phyloP scores from a whole-genome alignment of 768 basidiomycete genomes.

The Auricularia heimuer region DNA sequence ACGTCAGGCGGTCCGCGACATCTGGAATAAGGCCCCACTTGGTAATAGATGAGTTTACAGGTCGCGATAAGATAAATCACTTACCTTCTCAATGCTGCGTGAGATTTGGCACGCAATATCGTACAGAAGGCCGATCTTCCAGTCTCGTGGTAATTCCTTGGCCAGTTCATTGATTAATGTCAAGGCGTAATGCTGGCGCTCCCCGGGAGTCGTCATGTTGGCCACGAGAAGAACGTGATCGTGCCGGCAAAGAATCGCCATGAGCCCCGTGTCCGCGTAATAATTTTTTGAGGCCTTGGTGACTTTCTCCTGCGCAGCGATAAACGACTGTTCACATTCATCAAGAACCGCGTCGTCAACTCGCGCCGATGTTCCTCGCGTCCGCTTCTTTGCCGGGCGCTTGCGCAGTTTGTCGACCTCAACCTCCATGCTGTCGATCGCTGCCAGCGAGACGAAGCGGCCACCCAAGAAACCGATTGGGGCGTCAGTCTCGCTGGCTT shows the following conservation, averaged over 20 bases:
- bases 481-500: background rate
- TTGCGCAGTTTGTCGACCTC: background rate
- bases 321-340: conserved; percentile 7
- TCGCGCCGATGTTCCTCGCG: background rate
- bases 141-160: conserved; percentile 9
- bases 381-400: background rate
- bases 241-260: conserved; percentile 7
- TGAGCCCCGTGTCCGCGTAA: conserved; percentile 8
- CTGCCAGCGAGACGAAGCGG: background rate
- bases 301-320: conserved; percentile 7
- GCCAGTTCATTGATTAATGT: background rate
- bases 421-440: background rate
- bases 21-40: conserved; percentile 6
- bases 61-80: background rate
- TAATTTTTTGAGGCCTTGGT: conserved; percentile 4
- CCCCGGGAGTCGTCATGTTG: conserved; percentile 8
- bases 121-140: conserved; percentile 26
- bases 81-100: conserved; percentile 11
- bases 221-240: conserved; percentile 6
- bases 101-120: conserved; percentile 28
- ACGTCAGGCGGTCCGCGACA: conserved; percentile 16
- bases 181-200: conserved; percentile 8
- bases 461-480: background rate
- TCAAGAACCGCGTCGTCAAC: background rate
- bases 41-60: background rate